Percentiles rank a stretch among this genome's conserved stretches.
These are phyloP conservation scores for Triticum aestivum DNA, from an alignment of 176 grass and related monocot species.

Conservation along the genomic window DNA sequence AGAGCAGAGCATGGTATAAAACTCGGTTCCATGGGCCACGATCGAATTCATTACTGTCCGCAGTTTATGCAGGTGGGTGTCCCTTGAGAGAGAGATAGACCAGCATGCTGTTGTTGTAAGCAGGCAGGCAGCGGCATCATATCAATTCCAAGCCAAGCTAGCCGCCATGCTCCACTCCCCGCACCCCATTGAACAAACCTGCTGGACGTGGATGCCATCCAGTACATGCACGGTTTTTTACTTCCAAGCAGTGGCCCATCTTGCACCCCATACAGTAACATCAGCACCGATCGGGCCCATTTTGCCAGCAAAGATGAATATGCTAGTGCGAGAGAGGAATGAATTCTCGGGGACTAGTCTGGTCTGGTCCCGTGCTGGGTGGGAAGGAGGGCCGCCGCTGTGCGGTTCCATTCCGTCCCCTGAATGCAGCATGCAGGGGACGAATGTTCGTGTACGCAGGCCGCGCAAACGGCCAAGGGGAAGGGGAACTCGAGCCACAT, in stretches of 20 bases:
- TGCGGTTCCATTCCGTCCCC: not conserved
- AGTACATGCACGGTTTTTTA: not conserved
- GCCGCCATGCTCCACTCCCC: not conserved
- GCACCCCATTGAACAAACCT: not conserved
- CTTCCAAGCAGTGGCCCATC: not conserved
- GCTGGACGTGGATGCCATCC: not conserved
- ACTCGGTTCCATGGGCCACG: not conserved
- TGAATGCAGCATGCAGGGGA: not conserved
- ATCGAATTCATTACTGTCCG: slow-evolving; percentile 16
- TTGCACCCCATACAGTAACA: too few relatives aligned
- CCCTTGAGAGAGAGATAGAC: not conserved
- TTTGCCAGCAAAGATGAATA: too few relatives aligned
- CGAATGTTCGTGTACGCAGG: not conserved
- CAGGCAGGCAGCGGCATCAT: too few relatives aligned
- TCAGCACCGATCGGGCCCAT: not conserved
- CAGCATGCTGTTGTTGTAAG: too few relatives aligned
- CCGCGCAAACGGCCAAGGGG: too few relatives aligned
- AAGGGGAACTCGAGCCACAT: not conserved
- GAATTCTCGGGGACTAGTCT: too few relatives aligned
- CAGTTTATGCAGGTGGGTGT: not conserved
- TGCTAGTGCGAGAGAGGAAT: too few relatives aligned
- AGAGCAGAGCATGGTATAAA: too few relatives aligned
- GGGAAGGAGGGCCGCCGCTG: not conserved
- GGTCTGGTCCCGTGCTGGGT: too few relatives aligned
- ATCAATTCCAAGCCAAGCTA: too few relatives aligned